phyloP scores from a whole-genome alignment of 768 basidiomycete species.

The Boletales sp. region DNA sequence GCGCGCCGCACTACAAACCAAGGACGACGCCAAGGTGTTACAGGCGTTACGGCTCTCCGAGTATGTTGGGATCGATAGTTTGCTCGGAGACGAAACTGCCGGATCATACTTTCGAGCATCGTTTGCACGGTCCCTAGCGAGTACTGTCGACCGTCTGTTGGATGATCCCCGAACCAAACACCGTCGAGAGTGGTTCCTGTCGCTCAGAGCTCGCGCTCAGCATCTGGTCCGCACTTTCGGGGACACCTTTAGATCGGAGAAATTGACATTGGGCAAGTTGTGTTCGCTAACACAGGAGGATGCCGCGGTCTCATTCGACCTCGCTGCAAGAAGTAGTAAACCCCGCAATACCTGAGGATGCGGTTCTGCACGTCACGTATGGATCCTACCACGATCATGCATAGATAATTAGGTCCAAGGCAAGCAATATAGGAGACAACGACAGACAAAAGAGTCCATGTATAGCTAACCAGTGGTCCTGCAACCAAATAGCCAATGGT shows the following conservation, averaged over 20 bases:
- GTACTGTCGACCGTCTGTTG: constrained; percentile 36
- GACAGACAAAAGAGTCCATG: too few relatives aligned
- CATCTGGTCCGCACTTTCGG: constrained; percentile 12
- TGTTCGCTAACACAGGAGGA: constrained; percentile 25
- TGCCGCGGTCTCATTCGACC: constrained; percentile 26
- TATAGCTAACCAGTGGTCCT: background rate
- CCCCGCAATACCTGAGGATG: constrained; percentile 19
- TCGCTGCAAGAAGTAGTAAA: constrained; percentile 27
- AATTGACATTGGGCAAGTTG: constrained; percentile 24
- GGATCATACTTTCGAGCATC: constrained; percentile 43
- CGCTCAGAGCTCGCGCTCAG: constrained; percentile 18
- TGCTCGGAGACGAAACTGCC: constrained; percentile 28
- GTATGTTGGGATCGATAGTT: constrained; percentile 39
- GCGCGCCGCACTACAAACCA: constrained; percentile 53
- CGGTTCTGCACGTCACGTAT: constrained; percentile 1
- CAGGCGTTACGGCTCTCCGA: constrained; percentile 60
- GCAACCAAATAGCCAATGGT: constrained; percentile 5
- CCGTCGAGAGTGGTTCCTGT: constrained; percentile 17
- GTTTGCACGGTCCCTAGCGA: constrained; percentile 43
- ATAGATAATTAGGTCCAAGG: constrained; percentile 7
- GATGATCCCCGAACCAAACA: constrained; percentile 16
- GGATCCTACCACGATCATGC: background rate
- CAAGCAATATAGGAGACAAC: background rate
- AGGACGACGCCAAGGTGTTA: constrained; percentile 47
- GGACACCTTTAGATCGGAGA: constrained; percentile 16